phyloP scores from a whole-genome alignment of 1,284 basidiomycete species.

The Jaminaea rosea region DNA sequence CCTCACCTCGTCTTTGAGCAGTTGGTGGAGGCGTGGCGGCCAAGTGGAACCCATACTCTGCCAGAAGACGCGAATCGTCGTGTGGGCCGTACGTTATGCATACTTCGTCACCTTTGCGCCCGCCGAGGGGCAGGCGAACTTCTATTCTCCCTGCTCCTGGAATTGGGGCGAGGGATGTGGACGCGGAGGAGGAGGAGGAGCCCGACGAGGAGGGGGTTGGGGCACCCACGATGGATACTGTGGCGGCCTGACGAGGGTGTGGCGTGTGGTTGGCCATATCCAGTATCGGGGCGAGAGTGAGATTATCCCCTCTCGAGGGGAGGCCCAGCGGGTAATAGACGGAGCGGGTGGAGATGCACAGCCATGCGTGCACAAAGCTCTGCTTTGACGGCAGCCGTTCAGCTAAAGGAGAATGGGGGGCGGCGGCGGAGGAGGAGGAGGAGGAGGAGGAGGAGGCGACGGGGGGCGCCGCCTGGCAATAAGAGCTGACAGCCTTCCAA shows the following conservation, averaged over 20 bases:
- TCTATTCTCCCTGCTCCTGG: neutral
- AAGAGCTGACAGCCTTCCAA: too few relatives aligned
- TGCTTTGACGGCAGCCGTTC: neutral
- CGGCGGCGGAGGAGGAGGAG: neutral
- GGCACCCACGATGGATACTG: constrained; percentile 14
- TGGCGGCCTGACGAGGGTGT: constrained; percentile 18
- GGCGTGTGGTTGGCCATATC: constrained; percentile 45
- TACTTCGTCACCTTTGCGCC: neutral
- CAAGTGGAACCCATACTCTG: neutral
- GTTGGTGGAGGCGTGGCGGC: neutral
- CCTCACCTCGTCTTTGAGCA: neutral
- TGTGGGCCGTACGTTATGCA: neutral
- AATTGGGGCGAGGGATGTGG: neutral
- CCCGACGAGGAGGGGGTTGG: too few relatives aligned
- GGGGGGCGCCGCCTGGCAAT: too few relatives aligned
- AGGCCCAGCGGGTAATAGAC: constrained; percentile 29
- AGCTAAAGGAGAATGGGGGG: neutral
- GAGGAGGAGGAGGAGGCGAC: neutral
- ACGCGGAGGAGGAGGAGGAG: too few relatives aligned
- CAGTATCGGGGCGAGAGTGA: constrained; percentile 39
- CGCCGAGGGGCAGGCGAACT: neutral
- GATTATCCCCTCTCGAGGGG: constrained; percentile 32
- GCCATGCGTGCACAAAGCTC: constrained; percentile 30
- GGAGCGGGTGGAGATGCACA: constrained; percentile 41
- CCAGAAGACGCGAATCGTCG: neutral